phyloP scores from a whole-genome alignment of 129 eudicot genomes.

The Mikania micrantha region DNA sequence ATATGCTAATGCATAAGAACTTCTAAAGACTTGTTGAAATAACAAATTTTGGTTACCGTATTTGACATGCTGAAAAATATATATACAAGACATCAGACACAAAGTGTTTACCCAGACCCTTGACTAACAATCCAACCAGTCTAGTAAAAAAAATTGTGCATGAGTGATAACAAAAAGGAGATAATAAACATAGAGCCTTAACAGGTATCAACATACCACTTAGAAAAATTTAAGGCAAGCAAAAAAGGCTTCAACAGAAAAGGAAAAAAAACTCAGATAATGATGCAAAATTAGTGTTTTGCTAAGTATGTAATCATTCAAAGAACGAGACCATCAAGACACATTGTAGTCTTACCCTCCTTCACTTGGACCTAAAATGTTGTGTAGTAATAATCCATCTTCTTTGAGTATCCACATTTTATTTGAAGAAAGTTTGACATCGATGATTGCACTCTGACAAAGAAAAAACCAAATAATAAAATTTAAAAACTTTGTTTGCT shows the following conservation, averaged over 20 bases:
- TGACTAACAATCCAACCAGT: no score
- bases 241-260: no score
- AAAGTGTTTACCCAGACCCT: no score
- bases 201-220: neutral
- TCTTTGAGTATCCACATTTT: constrained; percentile 76
- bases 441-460: constrained; percentile 56
- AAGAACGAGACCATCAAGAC: neutral
- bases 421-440: constrained; percentile 59
- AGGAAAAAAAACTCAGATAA: no score
- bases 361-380: constrained; percentile 23
- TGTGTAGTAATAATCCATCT: constrained; percentile 54
- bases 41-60: no score
- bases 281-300: neutral
- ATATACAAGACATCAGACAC: no score
- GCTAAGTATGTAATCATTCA: constrained; percentile 1
- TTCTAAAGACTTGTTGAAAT: no score
- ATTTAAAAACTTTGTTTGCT: neutral
- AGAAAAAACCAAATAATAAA: constrained; percentile 6
- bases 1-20: no score
- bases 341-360: constrained; percentile 38
- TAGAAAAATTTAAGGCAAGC: no score
- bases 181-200: neutral
- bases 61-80: no score
- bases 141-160: neutral
- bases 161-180: constrained; percentile 1